Evolutionary conservation across 306 rosid species (phyloP).

Genomic region (Corylus heterophylla): DNA sequence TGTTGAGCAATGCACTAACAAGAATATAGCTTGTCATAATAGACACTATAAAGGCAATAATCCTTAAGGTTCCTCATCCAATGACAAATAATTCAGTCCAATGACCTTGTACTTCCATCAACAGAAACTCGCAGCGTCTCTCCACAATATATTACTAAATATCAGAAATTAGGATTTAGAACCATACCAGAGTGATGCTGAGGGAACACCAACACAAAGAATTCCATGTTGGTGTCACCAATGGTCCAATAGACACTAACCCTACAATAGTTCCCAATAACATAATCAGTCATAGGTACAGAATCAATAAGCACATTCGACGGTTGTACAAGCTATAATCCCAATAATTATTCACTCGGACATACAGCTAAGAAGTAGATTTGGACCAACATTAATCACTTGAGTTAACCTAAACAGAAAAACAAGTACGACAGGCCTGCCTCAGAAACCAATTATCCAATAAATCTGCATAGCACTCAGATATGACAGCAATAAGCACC

Average conservation of each 20-base stretch:
- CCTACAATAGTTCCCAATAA: slow-evolving; percentile 90
- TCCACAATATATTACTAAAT: slow-evolving; percentile 48
- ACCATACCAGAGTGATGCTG: slow-evolving; percentile 91
- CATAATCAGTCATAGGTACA: slow-evolving; percentile 71
- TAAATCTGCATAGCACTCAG: slow-evolving; percentile 25
- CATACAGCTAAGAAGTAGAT: slow-evolving; percentile 28
- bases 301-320: slow-evolving; percentile 50
- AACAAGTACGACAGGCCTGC: slow-evolving; percentile 10
- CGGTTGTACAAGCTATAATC: slow-evolving; percentile 54
- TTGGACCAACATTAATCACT: slow-evolving; percentile 33
- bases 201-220: slow-evolving; percentile 89
- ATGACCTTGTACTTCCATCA: slow-evolving; percentile 37
- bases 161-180: slow-evolving; percentile 74
- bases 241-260: slow-evolving; percentile 80
- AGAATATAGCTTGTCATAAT: background rate
- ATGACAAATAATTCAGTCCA: slow-evolving; percentile 6
- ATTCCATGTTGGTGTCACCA: slow-evolving; percentile 91
- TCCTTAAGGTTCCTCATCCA: slow-evolving; percentile 12
- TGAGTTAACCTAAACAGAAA: slow-evolving; percentile 36
- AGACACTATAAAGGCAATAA: slow-evolving; percentile 1
- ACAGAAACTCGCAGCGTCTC: slow-evolving; percentile 47
- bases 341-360: slow-evolving; percentile 45
- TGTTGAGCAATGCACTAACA: slow-evolving; percentile 2
- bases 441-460: slow-evolving; percentile 31
- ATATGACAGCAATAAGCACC: slow-evolving; percentile 23